Base-by-base conservation (phyloP, 1,139 yeast species). In the Yamadazyma dushanensis region DNA sequence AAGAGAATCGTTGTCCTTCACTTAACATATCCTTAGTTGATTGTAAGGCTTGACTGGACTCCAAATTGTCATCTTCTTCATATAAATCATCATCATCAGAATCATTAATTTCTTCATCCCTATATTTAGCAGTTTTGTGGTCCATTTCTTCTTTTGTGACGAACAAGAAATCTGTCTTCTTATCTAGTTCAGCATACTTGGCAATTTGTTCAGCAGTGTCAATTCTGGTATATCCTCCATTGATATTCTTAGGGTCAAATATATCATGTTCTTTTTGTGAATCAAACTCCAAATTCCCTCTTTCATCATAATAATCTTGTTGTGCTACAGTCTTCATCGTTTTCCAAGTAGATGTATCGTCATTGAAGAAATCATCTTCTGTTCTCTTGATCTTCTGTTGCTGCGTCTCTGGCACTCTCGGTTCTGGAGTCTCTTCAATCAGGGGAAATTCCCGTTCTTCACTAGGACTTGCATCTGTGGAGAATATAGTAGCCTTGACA, bases 1-100 rank as follows among this genome's bases (percentile, higher is more conserved):
- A 94, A 3, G 97, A 97, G 47, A 90, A 85, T 50, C 87, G 82
- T 55, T 94, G 97, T 15, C 83, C 70, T 17, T 88, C 97, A 3
- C 80, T 73, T 20, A 94, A 70, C 79, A 94, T 78, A 20, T 79
- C 76, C 54, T 84, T 88, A 5, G 97, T 92, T 1, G 92, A 76
- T 40, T 80, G 79, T 43, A 92, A 64, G 38, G 90, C 94, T 31
- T 80, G 79, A 8, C 67, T 67, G 0, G 81, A 53, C 68, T 82
- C 59, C 55, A 56, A 31, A 56, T 76, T 45, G 64, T 67, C 73
- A 5, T 62, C 70, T 14, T 54, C 59, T 28, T 58, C 62, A 41
- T 55, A 55, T 9, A 40, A 20, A 11, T 36, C 37, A 10, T 43
- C 40, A 7, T 39, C 45, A 14, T 44, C 45, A 6, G 47, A 39